Evolutionary conservation across 2,329 filamentous ascomycete species (phyloP), one percentile per base, ranked within the genome.

Genomic region (Huntiella bhutanensis): DNA sequence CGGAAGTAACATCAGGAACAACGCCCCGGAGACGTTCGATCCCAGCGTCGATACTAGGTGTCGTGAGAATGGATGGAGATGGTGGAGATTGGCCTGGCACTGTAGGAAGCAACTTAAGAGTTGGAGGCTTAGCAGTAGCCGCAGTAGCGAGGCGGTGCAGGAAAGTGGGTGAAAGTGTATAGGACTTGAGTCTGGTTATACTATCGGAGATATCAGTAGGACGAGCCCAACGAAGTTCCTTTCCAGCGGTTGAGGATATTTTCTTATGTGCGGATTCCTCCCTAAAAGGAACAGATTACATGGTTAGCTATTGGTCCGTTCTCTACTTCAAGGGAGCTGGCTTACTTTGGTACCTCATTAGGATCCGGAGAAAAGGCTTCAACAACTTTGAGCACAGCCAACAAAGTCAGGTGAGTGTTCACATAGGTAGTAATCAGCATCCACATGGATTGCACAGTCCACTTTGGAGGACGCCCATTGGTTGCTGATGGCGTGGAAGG

Each of bases 191-290:
- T 15, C 48, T 33, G 6, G 33, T 19, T 3, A 49, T 16, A 28
- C 43, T 37, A 17, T 46, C 40, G 19, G n/a, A 33, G 13, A 49
- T 22, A 16, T 46, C 39, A 28, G 34, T 42, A 10, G 48, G 39
- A 4, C 48, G 48, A 5, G 48, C 48, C 64, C 71, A 74, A 55
- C 72, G 64, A 28, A 71, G 69, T 34, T 77, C 69, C 51, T 75
- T 72, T 51, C 73, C 71, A 32, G 76, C 64, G 51, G 73, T 65
- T 5, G 62, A 60, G 46, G 70, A 69, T 52, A 75, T 65, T 16
- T 68, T 72, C 59, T 76, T 75, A 54, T 72, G 71, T 33, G 68
- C 71, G 22, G 72, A 74, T 53, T 75, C 71, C 53, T 68, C 68
- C 34, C 70, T 73, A 48, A 11, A 11, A 8, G 13, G 10, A 33